Conservation (phyloP, 345 rosid genomes). For the Aquilaria malaccensis region DNA sequence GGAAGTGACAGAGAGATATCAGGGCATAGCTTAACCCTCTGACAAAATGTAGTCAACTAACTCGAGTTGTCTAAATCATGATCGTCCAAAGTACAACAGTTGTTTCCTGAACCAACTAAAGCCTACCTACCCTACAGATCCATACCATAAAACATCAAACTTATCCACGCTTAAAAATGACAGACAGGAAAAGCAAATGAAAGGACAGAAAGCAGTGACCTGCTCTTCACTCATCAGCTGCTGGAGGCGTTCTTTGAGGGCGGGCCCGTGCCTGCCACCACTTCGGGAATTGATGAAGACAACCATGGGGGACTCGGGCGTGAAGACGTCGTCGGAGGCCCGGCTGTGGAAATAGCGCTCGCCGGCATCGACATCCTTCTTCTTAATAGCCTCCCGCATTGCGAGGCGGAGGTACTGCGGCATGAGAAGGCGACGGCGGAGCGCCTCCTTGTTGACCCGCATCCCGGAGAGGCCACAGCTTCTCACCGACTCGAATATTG, state of each 20-base stretch:
- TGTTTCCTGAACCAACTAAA: no score
- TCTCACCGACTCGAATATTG: constrained; percentile 50
- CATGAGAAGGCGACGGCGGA: constrained; percentile 39
- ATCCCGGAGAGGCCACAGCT: constrained; percentile 51
- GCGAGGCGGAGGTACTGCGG: constrained; percentile 63
- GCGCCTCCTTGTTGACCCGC: constrained; percentile 54
- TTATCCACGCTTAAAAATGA: no score
- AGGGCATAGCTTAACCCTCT: no score
- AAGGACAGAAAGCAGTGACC: constrained; percentile 18
- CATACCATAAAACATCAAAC: no score
- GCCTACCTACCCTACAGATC: no score
- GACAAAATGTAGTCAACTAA: no score
- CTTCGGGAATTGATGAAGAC: constrained; percentile 69
- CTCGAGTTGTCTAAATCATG: no score
- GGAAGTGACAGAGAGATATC: no score
- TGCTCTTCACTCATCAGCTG: constrained; percentile 65
- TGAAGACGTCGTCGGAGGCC: constrained; percentile 1
- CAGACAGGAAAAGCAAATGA: background rate
- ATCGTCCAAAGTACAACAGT: no score
- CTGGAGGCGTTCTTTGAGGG: constrained; percentile 57
- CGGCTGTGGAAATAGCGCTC: background rate
- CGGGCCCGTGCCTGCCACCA: constrained; percentile 76
- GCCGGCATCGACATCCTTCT: constrained; percentile 33
- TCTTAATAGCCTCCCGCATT: constrained; percentile 39
- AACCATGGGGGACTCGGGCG: constrained; percentile 63